Evolutionary conservation across 805 yeast species (phyloP).

Genomic region (Candida orba): DNA sequence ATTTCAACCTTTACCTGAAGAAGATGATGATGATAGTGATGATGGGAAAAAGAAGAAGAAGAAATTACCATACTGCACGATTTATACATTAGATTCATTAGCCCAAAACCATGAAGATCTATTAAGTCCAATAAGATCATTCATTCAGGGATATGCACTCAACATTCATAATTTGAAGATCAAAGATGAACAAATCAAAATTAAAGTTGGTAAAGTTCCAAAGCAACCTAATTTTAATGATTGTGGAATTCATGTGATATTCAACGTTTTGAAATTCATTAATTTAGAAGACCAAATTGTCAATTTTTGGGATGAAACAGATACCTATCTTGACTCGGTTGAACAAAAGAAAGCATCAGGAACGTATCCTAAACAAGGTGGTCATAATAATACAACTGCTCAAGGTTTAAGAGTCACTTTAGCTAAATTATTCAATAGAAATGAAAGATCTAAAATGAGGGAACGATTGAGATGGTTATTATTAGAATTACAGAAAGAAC

Average conservation of each 20-base stretch:
- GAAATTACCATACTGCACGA: conserved; percentile 4
- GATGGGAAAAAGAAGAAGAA: not conserved
- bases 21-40: not conserved
- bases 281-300: conserved; percentile 41
- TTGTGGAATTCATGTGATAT: conserved; percentile 89
- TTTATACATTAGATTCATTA: conserved; percentile 69
- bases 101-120: conserved; percentile 49
- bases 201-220: conserved; percentile 56
- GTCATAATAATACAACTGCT: not conserved
- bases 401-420: not conserved
- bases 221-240: conserved; percentile 85
- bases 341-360: not conserved
- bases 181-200: conserved; percentile 37
- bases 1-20: not conserved
- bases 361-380: not conserved
- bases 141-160: conserved; percentile 60
- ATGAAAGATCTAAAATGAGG: conserved; percentile 5
- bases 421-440: not conserved
- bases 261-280: conserved; percentile 57
- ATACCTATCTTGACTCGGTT: not conserved
- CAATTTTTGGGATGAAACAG: conserved; percentile 34
- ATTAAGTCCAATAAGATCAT: conserved; percentile 44
- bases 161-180: conserved; percentile 50
- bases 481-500: not conserved
- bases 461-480: not conserved